Base-by-base conservation (phyloP, 768 basidiomycete genomes). In the Gloeostereum incarnatum region DNA sequence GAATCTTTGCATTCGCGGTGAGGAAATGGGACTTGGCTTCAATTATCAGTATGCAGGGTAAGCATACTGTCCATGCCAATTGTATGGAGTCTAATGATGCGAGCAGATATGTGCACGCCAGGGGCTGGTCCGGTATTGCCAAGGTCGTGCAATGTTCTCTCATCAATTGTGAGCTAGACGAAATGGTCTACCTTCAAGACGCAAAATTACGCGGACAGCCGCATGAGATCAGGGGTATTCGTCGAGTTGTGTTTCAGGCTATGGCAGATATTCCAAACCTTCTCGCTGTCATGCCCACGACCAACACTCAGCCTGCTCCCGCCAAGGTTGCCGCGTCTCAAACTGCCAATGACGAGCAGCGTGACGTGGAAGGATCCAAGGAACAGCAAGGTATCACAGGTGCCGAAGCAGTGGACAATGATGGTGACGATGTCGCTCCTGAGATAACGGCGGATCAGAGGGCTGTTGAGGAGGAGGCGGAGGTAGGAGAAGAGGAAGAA, bases 261-360 rank as follows among this genome's bases (percentile, higher is more conserved):
- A 39, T 49, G 3, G 54, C 48, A 2, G 58, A 64, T 4, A 51
- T 68, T 9, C 57, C 55, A 0, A 32, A 33, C 9, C 36, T 65
- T 14, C 36, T 66, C 5, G 45, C 47, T 7, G 4, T n/a, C 31
- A 49, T 11, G 45, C n/a, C n/a, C n/a, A n/a, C n/a, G n/a, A n/a
- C n/a, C n/a, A n/a, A n/a, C n/a, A n/a, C n/a, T n/a, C n/a, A n/a
- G n/a, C n/a, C n/a, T n/a, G n/a, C n/a, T n/a, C 39, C 5, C 34
- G 21, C 31, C 14, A 17, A 18, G 11, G 16, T 37, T 3, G 23
- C 26, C 35, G 19, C n/a, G 4, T 18, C 25, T 18, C 16, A 22
- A 26, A 16, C 34, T 16, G 36, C 43, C n/a, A 18, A 20, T n/a
- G n/a, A n/a, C n/a, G n/a, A n/a, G n/a, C n/a, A n/a, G 18, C 38